Evolutionary conservation across 306 rosid species (phyloP).

Genomic region (Rubus parviflorus): DNA sequence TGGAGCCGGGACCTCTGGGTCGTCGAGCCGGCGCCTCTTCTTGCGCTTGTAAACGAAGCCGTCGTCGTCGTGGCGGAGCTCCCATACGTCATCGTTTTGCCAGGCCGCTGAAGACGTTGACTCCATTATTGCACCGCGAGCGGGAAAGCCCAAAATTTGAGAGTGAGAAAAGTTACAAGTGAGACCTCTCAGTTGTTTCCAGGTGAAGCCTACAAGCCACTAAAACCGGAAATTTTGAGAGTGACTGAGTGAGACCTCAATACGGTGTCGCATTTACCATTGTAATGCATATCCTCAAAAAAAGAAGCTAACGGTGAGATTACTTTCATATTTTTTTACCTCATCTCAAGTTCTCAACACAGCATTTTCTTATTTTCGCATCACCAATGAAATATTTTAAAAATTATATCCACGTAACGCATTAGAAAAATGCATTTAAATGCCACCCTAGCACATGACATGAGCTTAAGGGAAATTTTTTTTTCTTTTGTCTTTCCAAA

Average conservation of each 20-base stretch:
- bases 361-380: too few relatives aligned
- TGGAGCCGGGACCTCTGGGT: not conserved
- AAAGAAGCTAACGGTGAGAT: too few relatives aligned
- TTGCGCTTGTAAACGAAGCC: conserved; percentile 71
- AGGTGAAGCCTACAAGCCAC: not conserved
- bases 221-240: too few relatives aligned
- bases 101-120: conserved; percentile 23
- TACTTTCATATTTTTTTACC: too few relatives aligned
- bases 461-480: too few relatives aligned
- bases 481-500: too few relatives aligned
- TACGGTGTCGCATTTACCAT: not conserved
- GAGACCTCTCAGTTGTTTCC: not conserved
- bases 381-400: too few relatives aligned
- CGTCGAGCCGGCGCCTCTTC: conserved; percentile 45
- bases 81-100: conserved; percentile 56
- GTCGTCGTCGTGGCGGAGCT: conserved; percentile 69
- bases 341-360: too few relatives aligned
- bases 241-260: not conserved
- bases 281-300: too few relatives aligned
- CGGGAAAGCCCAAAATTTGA: conserved; percentile 22
- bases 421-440: too few relatives aligned
- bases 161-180: not conserved
- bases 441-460: too few relatives aligned
- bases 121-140: conserved; percentile 33
- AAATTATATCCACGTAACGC: too few relatives aligned